Base-by-base conservation (phyloP, 805 yeast species). In the Ogataea parapolymorpha region DNA sequence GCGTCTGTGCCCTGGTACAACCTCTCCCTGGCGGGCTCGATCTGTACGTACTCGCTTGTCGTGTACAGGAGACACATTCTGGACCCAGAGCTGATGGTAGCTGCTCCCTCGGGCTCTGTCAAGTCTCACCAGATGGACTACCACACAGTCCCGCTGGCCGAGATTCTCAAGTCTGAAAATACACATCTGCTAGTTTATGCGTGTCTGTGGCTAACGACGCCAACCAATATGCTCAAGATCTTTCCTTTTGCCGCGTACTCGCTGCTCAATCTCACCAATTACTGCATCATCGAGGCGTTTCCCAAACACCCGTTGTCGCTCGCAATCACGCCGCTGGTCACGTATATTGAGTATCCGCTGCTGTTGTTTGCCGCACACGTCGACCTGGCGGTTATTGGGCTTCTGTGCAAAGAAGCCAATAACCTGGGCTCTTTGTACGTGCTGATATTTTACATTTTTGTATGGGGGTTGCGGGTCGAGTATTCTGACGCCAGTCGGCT, bases 241-340 rank as follows among this genome's bases (percentile, higher is more conserved):
- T 41, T 64, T 20, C 73, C 75, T 2, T 70, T 68, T 49, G 59
- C 63, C n/a, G 55, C 63, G 7, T 70, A 68, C 45, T 68, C 74
- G 3, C 50, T 62, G n/a, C 51, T 70, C 39, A 70, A 70, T 42
- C 46, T 68, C 27, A 50, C 62, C 22, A 58, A 61, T 16, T 67
- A 54, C 42, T 50, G 61, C 31, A 55, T 61, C 4, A 42, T 54
- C 24, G 72, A 69, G 27, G 48, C 59, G 6, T 64, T 58, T 35
- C 69, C 72, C 1, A 41, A 49, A 1, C 53, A 53, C 11, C 51
- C 54, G 2, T 49, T 70, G 10, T 54, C 69, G 12, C 33, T 46
- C 23, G 71, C 71, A 0, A 20, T 67, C 5, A 36, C 55, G 5
- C 74, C 74, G 1, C 54, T 70, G 37, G 49, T 67, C n/a, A 44